Evolutionary conservation across 306 rosid genomes (phyloP).

Genomic region (Trichosanthes truncata): DNA sequence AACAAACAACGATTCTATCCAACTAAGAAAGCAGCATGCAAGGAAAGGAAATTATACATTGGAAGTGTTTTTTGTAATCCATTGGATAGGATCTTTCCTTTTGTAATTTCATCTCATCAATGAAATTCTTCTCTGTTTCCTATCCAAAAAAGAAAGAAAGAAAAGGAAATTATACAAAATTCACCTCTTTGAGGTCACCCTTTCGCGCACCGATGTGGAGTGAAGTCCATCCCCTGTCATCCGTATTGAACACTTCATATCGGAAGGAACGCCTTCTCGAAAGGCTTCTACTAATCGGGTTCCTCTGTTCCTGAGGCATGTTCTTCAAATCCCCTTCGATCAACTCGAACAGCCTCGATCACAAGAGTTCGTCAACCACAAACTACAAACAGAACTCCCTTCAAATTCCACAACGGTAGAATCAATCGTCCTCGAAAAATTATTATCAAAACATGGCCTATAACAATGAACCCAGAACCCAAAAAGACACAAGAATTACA

Average conservation of each 20-base stretch:
- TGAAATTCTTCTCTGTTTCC: no score
- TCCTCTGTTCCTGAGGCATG: slow-evolving; percentile 32
- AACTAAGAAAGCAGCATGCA: neutral
- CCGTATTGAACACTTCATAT: slow-evolving; percentile 38
- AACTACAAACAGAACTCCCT: neutral
- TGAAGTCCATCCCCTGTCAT: slow-evolving; percentile 85
- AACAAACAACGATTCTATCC: neutral
- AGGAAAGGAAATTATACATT: neutral
- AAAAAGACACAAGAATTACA: slow-evolving; percentile 24
- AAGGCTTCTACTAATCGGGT: slow-evolving; percentile 29
- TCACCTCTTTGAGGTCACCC: slow-evolving; percentile 66
- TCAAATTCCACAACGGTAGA: neutral
- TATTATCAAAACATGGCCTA: neutral
- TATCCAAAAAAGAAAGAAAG: neutral
- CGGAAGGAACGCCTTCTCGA: slow-evolving; percentile 52
- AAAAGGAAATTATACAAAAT: neutral
- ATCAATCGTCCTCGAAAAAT: neutral
- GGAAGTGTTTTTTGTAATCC: no score
- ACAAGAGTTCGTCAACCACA: neutral
- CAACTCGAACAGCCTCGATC: neutral
- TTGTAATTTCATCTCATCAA: no score
- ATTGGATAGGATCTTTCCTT: no score
- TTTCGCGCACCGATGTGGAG: slow-evolving; percentile 70
- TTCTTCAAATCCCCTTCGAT: neutral
- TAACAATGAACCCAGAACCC: slow-evolving; percentile 1